Conservation (phyloP, 331 rosid species). For the Arachis monticola region DNA sequence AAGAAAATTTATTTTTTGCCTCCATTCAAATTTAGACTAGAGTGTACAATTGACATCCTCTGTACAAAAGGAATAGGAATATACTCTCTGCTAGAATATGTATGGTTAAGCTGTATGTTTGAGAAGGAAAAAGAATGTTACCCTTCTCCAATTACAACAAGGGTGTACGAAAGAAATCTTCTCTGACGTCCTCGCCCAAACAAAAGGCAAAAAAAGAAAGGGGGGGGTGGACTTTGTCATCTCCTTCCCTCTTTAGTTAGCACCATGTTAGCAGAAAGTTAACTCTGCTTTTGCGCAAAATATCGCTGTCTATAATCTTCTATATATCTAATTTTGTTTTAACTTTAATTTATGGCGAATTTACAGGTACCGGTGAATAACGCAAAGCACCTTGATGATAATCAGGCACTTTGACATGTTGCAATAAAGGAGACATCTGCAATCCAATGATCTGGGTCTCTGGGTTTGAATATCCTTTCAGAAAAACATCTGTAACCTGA, state of each 20-base stretch:
- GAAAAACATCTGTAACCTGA: constrained; percentile 72
- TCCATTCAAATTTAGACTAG: not conserved
- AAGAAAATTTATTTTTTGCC: constrained; percentile 4
- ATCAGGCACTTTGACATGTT: constrained; percentile 47
- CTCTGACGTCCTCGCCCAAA: not conserved
- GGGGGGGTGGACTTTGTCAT: not conserved
- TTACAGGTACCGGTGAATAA: constrained; percentile 38
- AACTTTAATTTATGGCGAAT: constrained; percentile 21
- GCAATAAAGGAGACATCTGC: constrained; percentile 53
- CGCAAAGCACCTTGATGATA: constrained; percentile 45
- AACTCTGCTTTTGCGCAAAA: constrained; percentile 30
- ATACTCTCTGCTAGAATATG: constrained; percentile 27
- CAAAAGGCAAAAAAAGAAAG: not conserved
- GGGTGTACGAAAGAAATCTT: constrained; percentile 1
- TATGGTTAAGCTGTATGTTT: constrained; percentile 22
- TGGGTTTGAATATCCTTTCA: constrained; percentile 70
- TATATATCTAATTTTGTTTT: constrained; percentile 25
- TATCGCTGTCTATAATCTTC: constrained; percentile 6
- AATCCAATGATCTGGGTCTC: constrained; percentile 63
- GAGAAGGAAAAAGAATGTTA: not conserved
- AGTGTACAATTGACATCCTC: constrained; percentile 21
- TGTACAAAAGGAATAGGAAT: constrained; percentile 16
- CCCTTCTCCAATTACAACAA: not conserved
- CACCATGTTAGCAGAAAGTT: constrained; percentile 30
- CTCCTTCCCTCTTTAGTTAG: constrained; percentile 16